Conservation (phyloP, 495 filamentous ascomycete species). For the Penicillium psychrofluorescens region DNA sequence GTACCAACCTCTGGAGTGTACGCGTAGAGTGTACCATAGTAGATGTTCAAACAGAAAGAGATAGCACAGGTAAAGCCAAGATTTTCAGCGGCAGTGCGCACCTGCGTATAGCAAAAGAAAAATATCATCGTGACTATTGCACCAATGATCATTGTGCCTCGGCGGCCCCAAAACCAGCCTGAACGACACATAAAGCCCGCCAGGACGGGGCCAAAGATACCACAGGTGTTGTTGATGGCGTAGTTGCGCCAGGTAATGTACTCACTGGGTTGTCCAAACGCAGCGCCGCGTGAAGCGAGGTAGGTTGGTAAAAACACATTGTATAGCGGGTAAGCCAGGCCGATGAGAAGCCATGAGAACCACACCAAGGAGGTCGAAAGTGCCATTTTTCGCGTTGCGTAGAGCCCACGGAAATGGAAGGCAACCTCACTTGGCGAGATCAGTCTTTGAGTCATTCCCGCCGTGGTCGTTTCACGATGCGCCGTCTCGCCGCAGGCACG, state of each 20-base stretch:
- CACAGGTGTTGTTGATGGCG: slow-evolving; percentile 54
- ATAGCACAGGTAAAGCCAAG: slow-evolving; percentile 60
- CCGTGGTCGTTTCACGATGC: slow-evolving; percentile 19
- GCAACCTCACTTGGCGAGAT: slow-evolving; percentile 40
- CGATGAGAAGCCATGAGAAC: slow-evolving; percentile 64
- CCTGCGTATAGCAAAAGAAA: slow-evolving; percentile 63
- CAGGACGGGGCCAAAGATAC: slow-evolving; percentile 58
- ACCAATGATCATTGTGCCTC: slow-evolving; percentile 60
- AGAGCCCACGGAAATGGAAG: slow-evolving; percentile 57
- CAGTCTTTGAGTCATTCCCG: slow-evolving; percentile 28
- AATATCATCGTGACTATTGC: slow-evolving; percentile 56
- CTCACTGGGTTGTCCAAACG: slow-evolving; percentile 32
- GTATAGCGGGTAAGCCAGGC: slow-evolving; percentile 62
- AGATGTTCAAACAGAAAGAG: slow-evolving; percentile 61
- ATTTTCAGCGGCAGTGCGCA: slow-evolving; percentile 51
- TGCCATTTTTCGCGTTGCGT: slow-evolving; percentile 50
- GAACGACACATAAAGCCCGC: slow-evolving; percentile 58
- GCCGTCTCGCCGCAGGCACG: slow-evolving; percentile 11
- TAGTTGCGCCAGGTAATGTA: slow-evolving; percentile 68
- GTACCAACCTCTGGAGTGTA: slow-evolving; percentile 49
- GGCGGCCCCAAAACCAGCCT: slow-evolving; percentile 47
- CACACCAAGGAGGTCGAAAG: slow-evolving; percentile 59
- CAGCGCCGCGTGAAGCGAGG: slow-evolving; percentile 38
- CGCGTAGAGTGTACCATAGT: slow-evolving; percentile 67
- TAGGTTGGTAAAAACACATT: slow-evolving; percentile 58